Base-by-base conservation (phyloP, 805 yeast species). In the Tetrapisispora fleetii region DNA sequence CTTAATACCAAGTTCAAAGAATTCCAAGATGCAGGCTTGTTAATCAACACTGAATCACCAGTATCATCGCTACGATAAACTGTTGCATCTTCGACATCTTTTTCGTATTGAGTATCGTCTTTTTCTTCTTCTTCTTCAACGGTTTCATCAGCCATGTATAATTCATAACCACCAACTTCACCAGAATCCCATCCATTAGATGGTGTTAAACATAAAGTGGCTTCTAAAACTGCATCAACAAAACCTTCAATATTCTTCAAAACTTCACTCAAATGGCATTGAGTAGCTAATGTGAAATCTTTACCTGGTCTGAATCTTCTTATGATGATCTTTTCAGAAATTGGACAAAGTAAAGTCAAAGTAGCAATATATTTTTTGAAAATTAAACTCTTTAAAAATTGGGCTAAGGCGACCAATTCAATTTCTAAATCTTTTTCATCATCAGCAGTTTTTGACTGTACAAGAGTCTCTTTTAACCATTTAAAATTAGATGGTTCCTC, bases 231-330 rank as follows among this genome's bases (percentile, higher is more conserved):
- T 2, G 78, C 77, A 39, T 72, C 76, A 7, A 67, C 58, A 48
- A 56, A 60, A 14, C 64, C 65, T 32, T 57, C 53, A 16, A 58
- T 48, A 16, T 56, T 53, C n/a, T 55, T 63, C 55, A 54, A 56
- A 16, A 78, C 67, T 2, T 74, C 70, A 41, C 70, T 69, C 37
- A 71, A 71, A 27, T 67, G 67, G 13, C 72, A 67, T 24, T 57
- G 59, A 0, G 98, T 86, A 0, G 99, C 99, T 41, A 93, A 69
- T 3, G 91, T 90, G 66, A 86, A 93, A 64, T 93, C 99, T 28
- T 79, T 81, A 3, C 98, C 99, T 1, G 96, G 99, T 58, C 99
- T 78, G 69, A 93, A 93, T 53, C 97, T 73, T 59, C 99, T 76
- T 8, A 86, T 76, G 24, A 90, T 62, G 1, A 85, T 69, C 55